These are phyloP conservation scores for Mitragyna speciosa DNA, from an alignment of 257 asterid genomes.

Conservation along the genomic window DNA sequence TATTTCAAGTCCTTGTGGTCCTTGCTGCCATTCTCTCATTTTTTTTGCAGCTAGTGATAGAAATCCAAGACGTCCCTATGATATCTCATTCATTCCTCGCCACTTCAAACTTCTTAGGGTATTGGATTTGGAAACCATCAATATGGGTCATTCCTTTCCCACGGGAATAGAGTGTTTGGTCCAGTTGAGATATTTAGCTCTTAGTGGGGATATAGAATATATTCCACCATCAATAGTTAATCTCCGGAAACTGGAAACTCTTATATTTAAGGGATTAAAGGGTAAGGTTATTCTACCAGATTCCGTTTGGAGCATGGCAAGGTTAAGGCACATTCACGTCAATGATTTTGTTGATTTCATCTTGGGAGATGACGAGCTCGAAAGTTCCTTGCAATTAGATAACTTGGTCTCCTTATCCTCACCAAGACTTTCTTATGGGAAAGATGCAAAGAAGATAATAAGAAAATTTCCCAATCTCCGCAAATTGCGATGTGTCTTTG, in stretches of 20 bases:
- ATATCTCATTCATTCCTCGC: neutral
- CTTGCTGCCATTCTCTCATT: neutral
- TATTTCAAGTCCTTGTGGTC: neutral
- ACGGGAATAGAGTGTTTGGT: too few species aligned
- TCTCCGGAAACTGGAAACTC: too few species aligned
- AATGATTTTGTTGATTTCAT: neutral
- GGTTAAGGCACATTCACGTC: conserved; percentile 2
- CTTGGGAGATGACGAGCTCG: neutral
- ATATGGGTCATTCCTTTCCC: too few species aligned
- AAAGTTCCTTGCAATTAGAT: neutral
- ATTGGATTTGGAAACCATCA: too few species aligned
- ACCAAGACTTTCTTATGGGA: neutral
- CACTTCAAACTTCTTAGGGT: too few species aligned
- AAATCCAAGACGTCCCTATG: neutral
- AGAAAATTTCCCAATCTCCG: neutral
- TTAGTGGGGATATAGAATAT: too few species aligned
- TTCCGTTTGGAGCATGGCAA: too few species aligned
- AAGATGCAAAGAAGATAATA: neutral
- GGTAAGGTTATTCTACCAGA: too few species aligned
- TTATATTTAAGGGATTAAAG: too few species aligned
- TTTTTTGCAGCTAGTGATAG: neutral
- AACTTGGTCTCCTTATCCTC: neutral
- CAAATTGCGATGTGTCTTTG: neutral
- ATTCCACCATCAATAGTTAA: too few species aligned
- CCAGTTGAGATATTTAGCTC: too few species aligned